Percentiles rank a stretch among this genome's conserved stretches.
phyloP scores from a whole-genome alignment of 2,329 filamentous ascomycete genomes.

The Fusarium camptoceras region DNA sequence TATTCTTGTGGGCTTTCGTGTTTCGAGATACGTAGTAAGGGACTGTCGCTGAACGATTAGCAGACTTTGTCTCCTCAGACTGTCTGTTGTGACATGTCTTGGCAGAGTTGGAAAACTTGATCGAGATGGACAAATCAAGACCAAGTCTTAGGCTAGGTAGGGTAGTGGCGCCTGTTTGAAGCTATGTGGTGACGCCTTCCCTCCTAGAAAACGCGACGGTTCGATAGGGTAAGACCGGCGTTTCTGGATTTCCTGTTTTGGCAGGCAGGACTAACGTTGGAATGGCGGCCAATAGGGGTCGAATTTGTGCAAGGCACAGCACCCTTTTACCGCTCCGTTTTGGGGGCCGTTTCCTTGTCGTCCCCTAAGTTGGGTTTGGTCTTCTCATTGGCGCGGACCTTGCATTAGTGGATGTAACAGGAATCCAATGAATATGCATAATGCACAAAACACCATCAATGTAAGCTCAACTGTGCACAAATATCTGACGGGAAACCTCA shows the following conservation, averaged over 20 bases:
- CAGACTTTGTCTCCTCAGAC: slow-evolving; percentile 1
- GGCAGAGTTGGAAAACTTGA: slow-evolving; percentile 16
- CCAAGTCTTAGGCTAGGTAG: neutral
- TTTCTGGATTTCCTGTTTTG: slow-evolving; percentile 37
- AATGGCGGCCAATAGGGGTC: slow-evolving; percentile 28
- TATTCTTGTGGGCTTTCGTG: neutral
- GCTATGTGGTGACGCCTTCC: slow-evolving; percentile 33
- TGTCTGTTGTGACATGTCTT: slow-evolving; percentile 8
- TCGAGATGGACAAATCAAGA: slow-evolving; percentile 15
- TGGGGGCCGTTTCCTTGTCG: slow-evolving; percentile 39
- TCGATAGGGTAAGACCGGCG: slow-evolving; percentile 33
- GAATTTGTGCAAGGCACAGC: slow-evolving; percentile 18
- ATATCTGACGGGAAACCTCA: neutral
- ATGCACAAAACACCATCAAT: slow-evolving; percentile 12
- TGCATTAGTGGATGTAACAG: slow-evolving; percentile 41
- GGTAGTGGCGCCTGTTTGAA: slow-evolving; percentile 20
- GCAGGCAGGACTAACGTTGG: slow-evolving; percentile 20
- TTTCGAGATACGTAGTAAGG: neutral
- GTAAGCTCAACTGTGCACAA: slow-evolving; percentile 24
- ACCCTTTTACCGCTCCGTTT: slow-evolving; percentile 30
- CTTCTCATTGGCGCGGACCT: slow-evolving; percentile 42
- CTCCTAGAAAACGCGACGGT: slow-evolving; percentile 22
- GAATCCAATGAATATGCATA: slow-evolving; percentile 17
- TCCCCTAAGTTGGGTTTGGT: slow-evolving; percentile 23
- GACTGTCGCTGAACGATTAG: neutral